A percentile compares a stretch with the other conserved stretches of the same genome.
Conservation (phyloP, 192 early-diverging fungal species). For the Coemansia sp. region DNA sequence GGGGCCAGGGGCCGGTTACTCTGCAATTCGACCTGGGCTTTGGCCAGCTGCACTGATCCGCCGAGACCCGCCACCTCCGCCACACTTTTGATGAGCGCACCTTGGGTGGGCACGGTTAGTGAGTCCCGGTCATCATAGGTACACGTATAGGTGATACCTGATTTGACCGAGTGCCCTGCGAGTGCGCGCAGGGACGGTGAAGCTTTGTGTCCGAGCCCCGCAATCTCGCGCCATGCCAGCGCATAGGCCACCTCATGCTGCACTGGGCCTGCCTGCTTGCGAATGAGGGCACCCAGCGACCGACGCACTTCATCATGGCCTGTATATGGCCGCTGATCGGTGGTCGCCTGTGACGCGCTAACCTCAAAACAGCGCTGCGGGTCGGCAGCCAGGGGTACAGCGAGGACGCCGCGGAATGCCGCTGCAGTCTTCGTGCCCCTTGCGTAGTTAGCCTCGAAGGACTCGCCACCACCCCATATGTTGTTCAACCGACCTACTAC, state of each 20-base stretch:
- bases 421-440: constrained; percentile 75
- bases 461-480: constrained; percentile 87
- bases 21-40: constrained; percentile 73
- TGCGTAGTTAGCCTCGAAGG: constrained; percentile 69
- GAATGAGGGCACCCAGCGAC: constrained; percentile 55
- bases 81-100: constrained; percentile 55
- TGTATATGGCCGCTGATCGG: constrained; percentile 65
- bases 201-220: constrained; percentile 52
- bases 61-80: constrained; percentile 83
- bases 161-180: constrained; percentile 86
- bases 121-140: constrained; percentile 78
- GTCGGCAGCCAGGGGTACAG: constrained; percentile 71
- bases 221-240: constrained; percentile 78
- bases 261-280: not conserved
- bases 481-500: constrained; percentile 77
- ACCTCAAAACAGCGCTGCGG: constrained; percentile 70
- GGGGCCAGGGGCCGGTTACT: constrained; percentile 56
- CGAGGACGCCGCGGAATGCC: constrained; percentile 63
- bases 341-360: constrained; percentile 65
- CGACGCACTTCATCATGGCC: constrained; percentile 77
- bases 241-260: constrained; percentile 71
- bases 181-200: constrained; percentile 69
- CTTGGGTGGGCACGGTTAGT: constrained; percentile 71
- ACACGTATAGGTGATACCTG: constrained; percentile 69
- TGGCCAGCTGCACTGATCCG: constrained; percentile 77